Evolutionary conservation across 192 early-diverging fungal species (phyloP), one percentile per base, ranked within the genome.

Genomic region (Bifiguratus adelaidae): DNA sequence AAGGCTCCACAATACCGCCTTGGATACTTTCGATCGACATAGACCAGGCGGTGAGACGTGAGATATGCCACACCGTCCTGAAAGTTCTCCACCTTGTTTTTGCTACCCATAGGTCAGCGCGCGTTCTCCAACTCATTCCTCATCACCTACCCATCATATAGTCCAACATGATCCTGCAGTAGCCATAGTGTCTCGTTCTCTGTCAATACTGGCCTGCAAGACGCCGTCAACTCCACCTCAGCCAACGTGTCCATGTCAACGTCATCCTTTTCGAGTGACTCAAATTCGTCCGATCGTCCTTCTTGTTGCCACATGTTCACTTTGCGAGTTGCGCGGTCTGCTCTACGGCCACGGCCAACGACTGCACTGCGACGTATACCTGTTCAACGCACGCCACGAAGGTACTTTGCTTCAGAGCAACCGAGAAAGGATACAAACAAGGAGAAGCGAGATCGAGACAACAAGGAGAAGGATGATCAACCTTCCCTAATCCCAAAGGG

Each of bases 1-100:
- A 33, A 33, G n/a, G n/a, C 32, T 33, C 8, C 8, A 33, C 32
- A 33, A 33, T n/a, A 9, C 8, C 8, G 32, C 32, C 32, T 19
- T 41, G 29, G n/a, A 11, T 7, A 46, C 44, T 54, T 68, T 73
- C 76, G 62, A 57, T 89, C 81, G 12, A 94, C 77, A 64, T 89
- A 94, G n/a, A 91, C 58, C 23, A 94, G 57, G 20, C 88, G 71
- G 47, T 81, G 77, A 2, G 61, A 68, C 6, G 91, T 90, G 35
- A 86, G 53, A 46, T 88, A 89, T 15, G 77, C 69, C 0, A 78
- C 75, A 4, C 91, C 91, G 47, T 72, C 74, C 51, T 86, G 80
- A 53, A 78, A 80, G 29, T 79, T 68, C 22, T 72, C 63, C 29
- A 73, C 45, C 44, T 81, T 79, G 3, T 52, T 35, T 16, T 76